These are phyloP conservation scores for Chrysophaeum taylorii DNA, from an alignment of 352 stramenopile genomes.

Conservation along the genomic window DNA sequence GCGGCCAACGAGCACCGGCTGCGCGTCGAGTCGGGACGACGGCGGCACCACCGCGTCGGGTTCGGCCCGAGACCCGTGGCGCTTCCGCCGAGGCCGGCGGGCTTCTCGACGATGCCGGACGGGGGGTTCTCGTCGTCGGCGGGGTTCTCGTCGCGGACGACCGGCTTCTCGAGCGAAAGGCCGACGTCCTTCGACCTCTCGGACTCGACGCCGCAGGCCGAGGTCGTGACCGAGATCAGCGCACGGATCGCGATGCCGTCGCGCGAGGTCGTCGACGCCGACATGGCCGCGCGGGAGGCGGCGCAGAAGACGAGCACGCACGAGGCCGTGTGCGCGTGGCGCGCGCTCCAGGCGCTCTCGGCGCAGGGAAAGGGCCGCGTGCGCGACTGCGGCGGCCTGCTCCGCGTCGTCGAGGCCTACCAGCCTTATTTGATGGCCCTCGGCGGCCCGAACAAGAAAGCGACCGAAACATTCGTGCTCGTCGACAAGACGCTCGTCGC, in stretches of 20 bases:
- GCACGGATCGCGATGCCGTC: not conserved
- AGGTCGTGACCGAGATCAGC: not conserved
- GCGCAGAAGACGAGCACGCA: not conserved
- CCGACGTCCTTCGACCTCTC: not conserved
- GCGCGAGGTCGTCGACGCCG: not conserved
- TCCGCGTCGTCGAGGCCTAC: no score
- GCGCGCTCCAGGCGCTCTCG: not conserved
- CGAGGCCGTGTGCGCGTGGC: slow-evolving; percentile 4
- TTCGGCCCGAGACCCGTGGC: not conserved
- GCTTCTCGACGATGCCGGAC: not conserved
- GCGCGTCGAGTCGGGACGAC: not conserved
- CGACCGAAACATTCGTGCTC: not conserved
- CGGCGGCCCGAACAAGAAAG: not conserved
- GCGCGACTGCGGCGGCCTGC: not conserved
- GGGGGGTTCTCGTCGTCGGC: not conserved
- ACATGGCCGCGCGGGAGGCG: not conserved
- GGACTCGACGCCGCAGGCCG: not conserved
- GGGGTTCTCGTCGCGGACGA: not conserved
- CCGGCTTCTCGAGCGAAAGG: not conserved
- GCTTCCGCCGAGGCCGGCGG: not conserved
- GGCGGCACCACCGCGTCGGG: not conserved
- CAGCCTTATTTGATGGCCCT: no score
- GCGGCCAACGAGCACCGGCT: not conserved
- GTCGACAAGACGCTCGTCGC: not conserved
- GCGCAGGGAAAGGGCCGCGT: not conserved